These are phyloP conservation scores for Colletotrichum somersetense DNA, from an alignment of 2,329 filamentous ascomycete genomes.

Conservation along the genomic window DNA sequence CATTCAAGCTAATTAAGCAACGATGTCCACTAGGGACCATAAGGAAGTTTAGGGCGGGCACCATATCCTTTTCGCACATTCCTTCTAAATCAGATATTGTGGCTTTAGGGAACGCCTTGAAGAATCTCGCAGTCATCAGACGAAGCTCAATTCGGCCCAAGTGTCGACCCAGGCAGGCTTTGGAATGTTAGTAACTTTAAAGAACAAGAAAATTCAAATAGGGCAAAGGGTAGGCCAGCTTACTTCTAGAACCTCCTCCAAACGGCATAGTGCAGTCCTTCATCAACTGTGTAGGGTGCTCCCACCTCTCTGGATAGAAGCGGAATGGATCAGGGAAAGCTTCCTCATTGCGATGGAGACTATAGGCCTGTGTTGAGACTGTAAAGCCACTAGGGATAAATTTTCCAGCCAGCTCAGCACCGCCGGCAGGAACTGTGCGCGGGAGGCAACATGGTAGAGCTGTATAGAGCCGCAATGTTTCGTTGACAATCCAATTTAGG, in stretches of 20 bases:
- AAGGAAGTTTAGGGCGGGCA: conserved; percentile 50
- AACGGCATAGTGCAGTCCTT: conserved; percentile 12
- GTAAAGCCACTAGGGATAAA: conserved; percentile 55
- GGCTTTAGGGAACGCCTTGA: conserved; percentile 59
- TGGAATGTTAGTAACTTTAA: neutral
- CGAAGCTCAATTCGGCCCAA: conserved; percentile 70
- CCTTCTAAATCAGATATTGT: conserved; percentile 47
- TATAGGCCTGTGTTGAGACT: conserved; percentile 60
- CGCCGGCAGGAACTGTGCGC: conserved; percentile 55
- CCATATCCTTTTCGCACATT: conserved; percentile 55
- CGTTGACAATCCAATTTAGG: conserved; percentile 58
- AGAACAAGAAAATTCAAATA: neutral
- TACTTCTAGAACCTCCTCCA: conserved; percentile 8
- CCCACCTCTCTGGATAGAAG: conserved; percentile 15
- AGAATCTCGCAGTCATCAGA: conserved; percentile 64
- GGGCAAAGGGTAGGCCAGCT: neutral
- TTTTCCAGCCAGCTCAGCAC: conserved; percentile 54
- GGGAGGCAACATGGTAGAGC: conserved; percentile 57
- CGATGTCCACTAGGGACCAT: conserved; percentile 49
- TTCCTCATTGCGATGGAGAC: conserved; percentile 57
- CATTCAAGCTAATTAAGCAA: conserved; percentile 46
- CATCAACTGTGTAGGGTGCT: neutral
- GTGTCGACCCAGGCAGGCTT: conserved; percentile 67
- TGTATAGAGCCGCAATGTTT: conserved; percentile 59
- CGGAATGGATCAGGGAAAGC: conserved; percentile 57